Conservation (phyloP, 331 rosid species). For the Dryas integrifolia region DNA sequence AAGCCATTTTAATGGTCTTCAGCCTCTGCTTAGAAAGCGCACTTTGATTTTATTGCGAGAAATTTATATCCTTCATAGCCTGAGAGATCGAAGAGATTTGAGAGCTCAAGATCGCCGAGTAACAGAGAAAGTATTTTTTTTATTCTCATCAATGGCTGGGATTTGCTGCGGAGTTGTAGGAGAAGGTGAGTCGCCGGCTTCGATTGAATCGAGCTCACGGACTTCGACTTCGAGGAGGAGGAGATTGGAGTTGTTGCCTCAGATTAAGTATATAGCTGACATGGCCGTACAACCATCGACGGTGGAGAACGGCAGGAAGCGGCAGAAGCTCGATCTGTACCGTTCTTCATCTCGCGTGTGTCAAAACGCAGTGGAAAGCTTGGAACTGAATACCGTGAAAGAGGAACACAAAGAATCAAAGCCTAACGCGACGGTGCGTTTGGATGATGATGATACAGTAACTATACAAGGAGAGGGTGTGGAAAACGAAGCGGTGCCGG, state of each 20-base stretch:
- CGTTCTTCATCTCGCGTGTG: neutral
- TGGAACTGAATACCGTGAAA: neutral
- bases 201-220: slow-evolving; percentile 41
- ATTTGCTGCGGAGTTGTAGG: slow-evolving; percentile 75
- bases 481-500: neutral
- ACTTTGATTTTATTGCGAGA: no score
- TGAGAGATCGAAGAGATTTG: no score
- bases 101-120: no score
- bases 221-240: slow-evolving; percentile 39
- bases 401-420: neutral
- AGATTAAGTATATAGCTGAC: slow-evolving; percentile 40
- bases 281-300: slow-evolving; percentile 26
- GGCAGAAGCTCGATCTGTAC: slow-evolving; percentile 41
- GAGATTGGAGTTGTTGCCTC: slow-evolving; percentile 40
- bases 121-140: neutral
- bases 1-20: slow-evolving; percentile 16
- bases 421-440: neutral
- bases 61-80: no score
- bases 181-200: slow-evolving; percentile 48
- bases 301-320: slow-evolving; percentile 38
- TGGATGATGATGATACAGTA: neutral
- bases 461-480: neutral
- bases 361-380: slow-evolving; percentile 20
- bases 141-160: slow-evolving; percentile 55
- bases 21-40: neutral